These are phyloP conservation scores for Cladosporium sp. DNA, from an alignment of 2,329 filamentous ascomycete species.

Conservation along the genomic window DNA sequence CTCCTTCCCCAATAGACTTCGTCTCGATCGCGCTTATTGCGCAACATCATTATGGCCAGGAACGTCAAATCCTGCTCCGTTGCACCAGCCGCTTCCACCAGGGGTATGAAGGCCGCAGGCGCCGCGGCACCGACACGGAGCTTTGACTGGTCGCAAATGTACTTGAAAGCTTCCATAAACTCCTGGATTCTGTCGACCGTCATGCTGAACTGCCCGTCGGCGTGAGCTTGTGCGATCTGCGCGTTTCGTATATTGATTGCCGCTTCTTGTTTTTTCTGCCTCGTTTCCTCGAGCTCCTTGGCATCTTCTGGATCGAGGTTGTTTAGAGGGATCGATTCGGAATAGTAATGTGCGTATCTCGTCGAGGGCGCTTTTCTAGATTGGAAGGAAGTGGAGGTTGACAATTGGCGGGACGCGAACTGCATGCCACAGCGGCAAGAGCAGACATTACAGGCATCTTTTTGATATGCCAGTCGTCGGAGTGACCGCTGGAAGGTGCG, in stretches of 20 bases:
- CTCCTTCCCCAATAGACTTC: conserved; percentile 25
- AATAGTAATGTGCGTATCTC: background rate
- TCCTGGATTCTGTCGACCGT: conserved; percentile 14
- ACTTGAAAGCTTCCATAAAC: conserved; percentile 21
- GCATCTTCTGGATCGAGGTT: background rate
- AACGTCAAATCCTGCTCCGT: conserved; percentile 17
- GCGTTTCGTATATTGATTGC: background rate
- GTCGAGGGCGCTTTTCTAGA: conserved; percentile 19
- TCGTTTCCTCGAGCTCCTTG: conserved; percentile 8
- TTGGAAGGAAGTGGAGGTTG: background rate
- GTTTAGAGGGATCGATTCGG: background rate
- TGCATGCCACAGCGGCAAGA: conserved; percentile 23
- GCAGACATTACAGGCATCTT: conserved; percentile 23
- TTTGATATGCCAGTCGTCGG: conserved; percentile 1
- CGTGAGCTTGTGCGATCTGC: background rate
- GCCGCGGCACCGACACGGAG: background rate
- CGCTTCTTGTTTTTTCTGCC: background rate
- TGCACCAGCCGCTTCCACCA: conserved; percentile 15
- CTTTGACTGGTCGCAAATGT: conserved; percentile 2
- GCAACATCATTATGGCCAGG: conserved; percentile 20
- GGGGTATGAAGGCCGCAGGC: conserved; percentile 3
- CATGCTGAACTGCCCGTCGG: conserved; percentile 11
- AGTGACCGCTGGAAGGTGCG: conserved; percentile 22
- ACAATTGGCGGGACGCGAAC: conserved; percentile 10
- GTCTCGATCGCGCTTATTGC: background rate